Base-by-base conservation (phyloP, 1,139 yeast genomes). In the Yamadazyma pseudoaaseri region DNA sequence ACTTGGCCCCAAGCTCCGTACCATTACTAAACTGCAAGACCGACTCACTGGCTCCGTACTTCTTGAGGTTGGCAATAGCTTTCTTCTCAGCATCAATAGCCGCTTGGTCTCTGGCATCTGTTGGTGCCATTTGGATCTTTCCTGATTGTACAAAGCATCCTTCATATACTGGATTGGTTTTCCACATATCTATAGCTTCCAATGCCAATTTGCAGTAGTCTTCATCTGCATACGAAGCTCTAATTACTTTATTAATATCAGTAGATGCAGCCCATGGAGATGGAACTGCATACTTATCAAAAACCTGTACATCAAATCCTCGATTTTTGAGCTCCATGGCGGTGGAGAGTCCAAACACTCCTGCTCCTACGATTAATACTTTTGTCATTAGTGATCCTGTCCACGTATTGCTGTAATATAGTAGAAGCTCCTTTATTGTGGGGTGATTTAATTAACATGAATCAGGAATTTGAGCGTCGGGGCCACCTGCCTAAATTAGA, bases 201-300 rank as follows among this genome's bases (percentile, higher is more conserved):
- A 66, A 48, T 0, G 76, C 60, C 38, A 70, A 38, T 33, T 50
- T 51, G 1, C 71, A 52, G 39, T 66, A 63, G 13, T 59, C 42
- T 5, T 46, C 43, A 36, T 67, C 68, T n/a, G 62, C 47, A 37
- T 69, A 70, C 39, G 67, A 74, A n/a, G 63, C 51, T 30, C 76
- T 50, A 11, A 72, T 60, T 36, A 72, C 71, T 47, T 72, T 72
- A 47, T 71, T 72, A 38, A 58, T 54, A 43, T 72, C 77, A 31
- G 59, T 60, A 5, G 72, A 70, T 7, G 77, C 78, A 5, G 75
- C 63, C 45, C 65, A 53, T 2, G 65, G 64, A 0, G 76, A 70
- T 3, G 77, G 77, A 1, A 67, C 59, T n/a, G 59, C 53, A 36
- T 54, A 58, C 10, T 59, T 55, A 47, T 72, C 78, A 14, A 40